Percentiles rank a stretch among this genome's conserved stretches.
These are phyloP conservation scores for Pisolithus sp. DNA, from an alignment of 768 basidiomycete species.

Conservation along the genomic window DNA sequence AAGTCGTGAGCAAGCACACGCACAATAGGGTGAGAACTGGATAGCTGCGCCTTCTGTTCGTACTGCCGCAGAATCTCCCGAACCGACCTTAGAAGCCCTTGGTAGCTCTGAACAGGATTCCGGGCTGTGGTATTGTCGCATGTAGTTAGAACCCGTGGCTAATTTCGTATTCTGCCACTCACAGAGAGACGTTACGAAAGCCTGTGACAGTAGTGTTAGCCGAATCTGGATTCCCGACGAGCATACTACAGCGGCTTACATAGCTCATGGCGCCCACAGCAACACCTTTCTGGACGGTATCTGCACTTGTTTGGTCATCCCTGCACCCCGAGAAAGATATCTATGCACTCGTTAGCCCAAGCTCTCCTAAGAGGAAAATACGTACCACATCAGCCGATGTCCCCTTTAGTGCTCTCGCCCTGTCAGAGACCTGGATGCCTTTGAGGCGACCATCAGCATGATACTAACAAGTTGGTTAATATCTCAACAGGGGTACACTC, in stretches of 20 bases:
- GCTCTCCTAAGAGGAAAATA: background rate
- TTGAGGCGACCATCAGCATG: conserved; percentile 52
- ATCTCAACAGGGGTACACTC: no score
- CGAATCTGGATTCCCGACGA: background rate
- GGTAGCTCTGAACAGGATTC: conserved; percentile 58
- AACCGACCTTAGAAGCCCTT: conserved; percentile 51
- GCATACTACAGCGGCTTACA: conserved; percentile 35
- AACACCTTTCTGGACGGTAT: conserved; percentile 55
- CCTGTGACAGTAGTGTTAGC: conserved; percentile 34
- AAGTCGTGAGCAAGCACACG: conserved; percentile 3
- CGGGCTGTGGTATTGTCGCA: conserved; percentile 21
- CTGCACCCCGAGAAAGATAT: conserved; percentile 70
- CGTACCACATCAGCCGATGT: conserved; percentile 70
- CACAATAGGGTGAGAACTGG: conserved; percentile 66
- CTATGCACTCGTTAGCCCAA: conserved; percentile 23
- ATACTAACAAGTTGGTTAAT: conserved; percentile 34
- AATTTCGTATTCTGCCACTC: conserved; percentile 6
- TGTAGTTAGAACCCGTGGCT: background rate
- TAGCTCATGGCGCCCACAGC: conserved; percentile 79
- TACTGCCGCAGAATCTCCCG: conserved; percentile 57
- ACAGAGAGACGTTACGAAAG: conserved; percentile 52
- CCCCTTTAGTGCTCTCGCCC: conserved; percentile 35
- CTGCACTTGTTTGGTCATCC: conserved; percentile 68
- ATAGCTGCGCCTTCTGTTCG: conserved; percentile 67
- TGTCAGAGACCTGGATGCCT: conserved; percentile 34